Percentiles rank a stretch among this genome's conserved stretches.
Evolutionary conservation across 2,329 filamentous ascomycete genomes (phyloP).

Genomic region (Colletotrichum cordylinicola): DNA sequence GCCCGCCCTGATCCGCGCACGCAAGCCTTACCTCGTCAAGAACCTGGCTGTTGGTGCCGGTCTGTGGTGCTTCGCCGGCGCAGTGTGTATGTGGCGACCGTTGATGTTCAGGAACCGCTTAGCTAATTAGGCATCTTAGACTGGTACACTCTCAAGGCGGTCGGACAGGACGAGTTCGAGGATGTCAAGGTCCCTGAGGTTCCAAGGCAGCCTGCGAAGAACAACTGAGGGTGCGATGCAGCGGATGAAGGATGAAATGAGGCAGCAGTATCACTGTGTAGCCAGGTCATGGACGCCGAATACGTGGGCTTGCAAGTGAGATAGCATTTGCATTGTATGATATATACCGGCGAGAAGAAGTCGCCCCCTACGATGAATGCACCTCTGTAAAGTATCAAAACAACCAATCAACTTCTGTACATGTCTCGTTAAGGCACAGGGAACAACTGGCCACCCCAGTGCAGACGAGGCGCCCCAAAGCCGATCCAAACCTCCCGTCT

Average conservation of each 20-base stretch:
- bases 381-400: constrained; percentile 13
- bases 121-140: constrained; percentile 43
- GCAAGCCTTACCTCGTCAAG: constrained; percentile 89
- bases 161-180: constrained; percentile 96
- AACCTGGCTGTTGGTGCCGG: constrained; percentile 83
- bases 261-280: neutral
- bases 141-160: constrained; percentile 74
- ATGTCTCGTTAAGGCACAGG: constrained; percentile 15
- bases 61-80: constrained; percentile 76
- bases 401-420: constrained; percentile 8
- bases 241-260: neutral
- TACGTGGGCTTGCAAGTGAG: neutral
- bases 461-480: neutral
- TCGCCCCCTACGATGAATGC: neutral
- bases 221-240: constrained; percentile 26
- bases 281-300: neutral
- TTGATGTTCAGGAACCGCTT: neutral
- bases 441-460: constrained; percentile 5
- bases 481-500: neutral
- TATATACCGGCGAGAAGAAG: constrained; percentile 9
- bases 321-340: constrained; percentile 7
- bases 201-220: constrained; percentile 56
- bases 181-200: constrained; percentile 89
- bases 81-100: constrained; percentile 78
- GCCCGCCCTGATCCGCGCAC: constrained; percentile 87